Evolutionary conservation across 306 rosid genomes (phyloP).

Genomic region (Corylus avellana): DNA sequence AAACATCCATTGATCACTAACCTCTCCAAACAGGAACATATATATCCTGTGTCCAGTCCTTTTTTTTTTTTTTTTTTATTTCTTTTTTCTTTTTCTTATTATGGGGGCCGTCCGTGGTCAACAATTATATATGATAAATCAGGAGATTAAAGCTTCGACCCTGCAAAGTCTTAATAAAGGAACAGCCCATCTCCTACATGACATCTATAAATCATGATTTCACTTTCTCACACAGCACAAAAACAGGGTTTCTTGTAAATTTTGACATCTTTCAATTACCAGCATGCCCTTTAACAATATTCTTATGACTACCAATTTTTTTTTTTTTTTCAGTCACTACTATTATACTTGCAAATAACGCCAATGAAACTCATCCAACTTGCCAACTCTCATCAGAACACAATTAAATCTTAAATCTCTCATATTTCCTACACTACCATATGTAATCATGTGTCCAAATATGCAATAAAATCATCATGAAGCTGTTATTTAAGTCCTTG

Average conservation of each 20-base stretch:
- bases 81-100: not conserved
- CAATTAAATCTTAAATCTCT: not conserved
- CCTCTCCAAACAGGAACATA: slow-evolving; percentile 28
- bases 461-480: slow-evolving; percentile 2
- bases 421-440: not conserved
- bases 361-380: not conserved
- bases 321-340: no score
- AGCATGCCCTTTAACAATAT: not conserved
- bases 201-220: no score
- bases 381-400: no score
- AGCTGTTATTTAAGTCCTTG: not conserved
- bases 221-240: no score
- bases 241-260: no score
- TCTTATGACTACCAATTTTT: not conserved
- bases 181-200: no score
- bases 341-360: not conserved
- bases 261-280: no score
- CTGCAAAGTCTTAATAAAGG: no score
- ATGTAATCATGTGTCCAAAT: not conserved
- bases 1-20: slow-evolving; percentile 1
- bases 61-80: not conserved
- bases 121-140: no score
- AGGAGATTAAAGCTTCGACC: no score
- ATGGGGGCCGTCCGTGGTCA: no score
- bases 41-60: no score